phyloP scores from a whole-genome alignment of 305 asterid genomes.

The Fraxinus greggii region DNA sequence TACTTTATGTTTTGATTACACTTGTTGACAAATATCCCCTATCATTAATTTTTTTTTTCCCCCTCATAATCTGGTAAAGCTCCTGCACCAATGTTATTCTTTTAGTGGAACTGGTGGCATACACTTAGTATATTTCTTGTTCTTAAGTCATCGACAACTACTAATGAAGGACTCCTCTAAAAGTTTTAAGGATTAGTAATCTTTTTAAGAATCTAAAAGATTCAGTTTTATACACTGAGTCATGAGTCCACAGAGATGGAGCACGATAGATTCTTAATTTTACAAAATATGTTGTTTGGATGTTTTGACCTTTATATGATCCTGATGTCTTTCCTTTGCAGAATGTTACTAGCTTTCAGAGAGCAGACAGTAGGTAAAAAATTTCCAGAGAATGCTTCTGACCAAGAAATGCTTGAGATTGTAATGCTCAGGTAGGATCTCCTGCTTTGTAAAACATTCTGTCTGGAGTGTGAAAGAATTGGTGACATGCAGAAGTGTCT shows the following conservation, averaged over 20 bases:
- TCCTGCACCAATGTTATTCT: background rate
- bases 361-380: constrained; percentile 81
- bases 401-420: constrained; percentile 91
- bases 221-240: background rate
- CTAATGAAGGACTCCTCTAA: background rate
- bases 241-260: constrained; percentile 14
- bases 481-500: background rate
- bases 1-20: background rate
- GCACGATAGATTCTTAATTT: constrained; percentile 3
- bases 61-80: background rate
- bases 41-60: background rate
- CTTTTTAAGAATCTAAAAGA: background rate
- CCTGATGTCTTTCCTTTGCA: constrained; percentile 37
- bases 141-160: background rate
- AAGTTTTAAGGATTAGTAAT: background rate
- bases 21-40: background rate
- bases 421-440: constrained; percentile 74
- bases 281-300: constrained; percentile 11
- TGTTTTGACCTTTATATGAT: constrained; percentile 22
- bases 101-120: constrained; percentile 18
- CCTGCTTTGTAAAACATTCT: background rate
- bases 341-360: constrained; percentile 88
- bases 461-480: background rate
- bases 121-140: constrained; percentile 14
- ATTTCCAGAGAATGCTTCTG: constrained; percentile 70